Percentiles rank a stretch among this genome's conserved stretches.
phyloP scores from a whole-genome alignment of 331 rosid species.

The Phaseolus coccineus region DNA sequence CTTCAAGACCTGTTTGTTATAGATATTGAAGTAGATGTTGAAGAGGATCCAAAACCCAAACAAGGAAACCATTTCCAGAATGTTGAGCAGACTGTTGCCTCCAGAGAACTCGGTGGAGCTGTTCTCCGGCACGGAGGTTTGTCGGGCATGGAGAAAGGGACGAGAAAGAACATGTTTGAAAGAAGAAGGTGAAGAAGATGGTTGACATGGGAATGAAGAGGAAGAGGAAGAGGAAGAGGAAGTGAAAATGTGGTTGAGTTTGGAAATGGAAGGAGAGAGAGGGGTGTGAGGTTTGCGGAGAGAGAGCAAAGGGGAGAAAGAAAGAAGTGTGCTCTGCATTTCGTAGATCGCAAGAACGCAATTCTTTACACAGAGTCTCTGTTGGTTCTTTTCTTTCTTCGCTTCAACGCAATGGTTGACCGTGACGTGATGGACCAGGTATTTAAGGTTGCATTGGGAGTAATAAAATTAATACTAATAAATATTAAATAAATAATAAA shows the following conservation, averaged over 20 bases:
- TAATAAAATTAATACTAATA: not conserved
- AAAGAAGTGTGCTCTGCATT: constrained; percentile 72
- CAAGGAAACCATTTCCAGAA: constrained; percentile 71
- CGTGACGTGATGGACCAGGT: not conserved
- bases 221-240: not conserved
- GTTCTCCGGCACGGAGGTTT: constrained; percentile 67
- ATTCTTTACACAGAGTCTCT: not conserved
- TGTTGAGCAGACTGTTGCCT: constrained; percentile 42
- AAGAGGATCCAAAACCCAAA: constrained; percentile 84
- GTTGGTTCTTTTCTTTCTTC: no score
- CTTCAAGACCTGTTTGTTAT: constrained; percentile 95
- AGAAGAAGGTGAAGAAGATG: constrained; percentile 43
- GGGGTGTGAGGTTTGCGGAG: constrained; percentile 38
- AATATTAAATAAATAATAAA: not conserved
- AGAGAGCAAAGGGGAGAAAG: constrained; percentile 45
- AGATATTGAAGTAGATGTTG: constrained; percentile 90
- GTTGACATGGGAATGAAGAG: constrained; percentile 51
- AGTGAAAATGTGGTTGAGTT: not conserved
- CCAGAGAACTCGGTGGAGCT: constrained; percentile 38
- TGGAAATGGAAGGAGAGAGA: not conserved
- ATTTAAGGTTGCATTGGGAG: not conserved
- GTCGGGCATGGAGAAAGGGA: constrained; percentile 53
- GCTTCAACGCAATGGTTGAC: not conserved
- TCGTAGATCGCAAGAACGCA: constrained; percentile 16
- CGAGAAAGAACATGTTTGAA: constrained; percentile 54